Percentiles rank a stretch among this genome's conserved stretches.
Evolutionary conservation across 495 filamentous ascomycete genomes (phyloP).

Genomic region (Aspergillus nanangensis): DNA sequence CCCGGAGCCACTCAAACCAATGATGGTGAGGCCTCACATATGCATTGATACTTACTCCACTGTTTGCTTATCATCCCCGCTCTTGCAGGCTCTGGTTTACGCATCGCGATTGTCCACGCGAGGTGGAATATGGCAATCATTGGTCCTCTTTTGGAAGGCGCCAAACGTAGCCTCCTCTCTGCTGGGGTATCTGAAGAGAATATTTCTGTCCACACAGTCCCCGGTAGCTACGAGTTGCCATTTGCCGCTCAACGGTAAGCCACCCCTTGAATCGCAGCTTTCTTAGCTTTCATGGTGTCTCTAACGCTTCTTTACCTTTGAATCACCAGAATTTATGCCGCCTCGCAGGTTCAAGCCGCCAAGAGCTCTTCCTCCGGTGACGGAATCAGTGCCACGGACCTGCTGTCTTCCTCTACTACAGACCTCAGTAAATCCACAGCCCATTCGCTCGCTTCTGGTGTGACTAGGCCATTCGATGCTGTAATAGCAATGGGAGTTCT

Average conservation of each 20-base stretch:
- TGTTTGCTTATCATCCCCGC: slow-evolving; percentile 2
- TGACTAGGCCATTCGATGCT: slow-evolving; percentile 72
- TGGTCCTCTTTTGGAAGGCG: slow-evolving; percentile 71
- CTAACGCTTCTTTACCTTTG: not conserved
- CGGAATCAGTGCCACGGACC: slow-evolving; percentile 69
- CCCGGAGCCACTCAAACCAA: slow-evolving; percentile 49
- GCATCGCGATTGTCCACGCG: slow-evolving; percentile 91
- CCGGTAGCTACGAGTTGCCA: slow-evolving; percentile 90
- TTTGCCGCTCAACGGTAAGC: slow-evolving; percentile 76
- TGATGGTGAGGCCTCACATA: slow-evolving; percentile 39
- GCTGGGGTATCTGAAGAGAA: slow-evolving; percentile 82
- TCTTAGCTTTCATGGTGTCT: not conserved
- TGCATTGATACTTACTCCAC: not conserved
- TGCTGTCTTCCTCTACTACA: slow-evolving; percentile 64
- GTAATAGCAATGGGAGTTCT: slow-evolving; percentile 93
- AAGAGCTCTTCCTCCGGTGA: slow-evolving; percentile 47
- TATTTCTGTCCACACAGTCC: slow-evolving; percentile 83
- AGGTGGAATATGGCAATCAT: slow-evolving; percentile 87
- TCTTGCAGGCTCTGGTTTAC: slow-evolving; percentile 66
- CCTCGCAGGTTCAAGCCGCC: slow-evolving; percentile 77
- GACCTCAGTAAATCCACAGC: slow-evolving; percentile 47
- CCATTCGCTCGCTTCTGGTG: slow-evolving; percentile 24
- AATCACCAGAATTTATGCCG: slow-evolving; percentile 65
- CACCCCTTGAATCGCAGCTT: not conserved
- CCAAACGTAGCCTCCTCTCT: slow-evolving; percentile 54